These are phyloP conservation scores for Royoungia palumana DNA, from an alignment of 768 basidiomycete genomes.

Conservation along the genomic window DNA sequence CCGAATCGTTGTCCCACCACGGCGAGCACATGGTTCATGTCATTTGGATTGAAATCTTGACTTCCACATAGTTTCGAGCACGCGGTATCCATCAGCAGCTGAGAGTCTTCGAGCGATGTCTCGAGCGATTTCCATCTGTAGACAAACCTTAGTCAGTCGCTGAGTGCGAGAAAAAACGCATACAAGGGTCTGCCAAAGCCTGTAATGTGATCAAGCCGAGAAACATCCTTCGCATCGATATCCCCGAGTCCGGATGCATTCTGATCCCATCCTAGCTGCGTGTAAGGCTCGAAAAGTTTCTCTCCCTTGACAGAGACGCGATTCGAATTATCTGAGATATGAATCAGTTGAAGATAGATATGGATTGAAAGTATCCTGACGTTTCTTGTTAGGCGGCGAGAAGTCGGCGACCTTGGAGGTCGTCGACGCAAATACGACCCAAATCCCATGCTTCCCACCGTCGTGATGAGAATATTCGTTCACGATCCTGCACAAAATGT, in stretches of 20 bases:
- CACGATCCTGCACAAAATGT: background rate
- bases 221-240: background rate
- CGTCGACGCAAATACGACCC: background rate
- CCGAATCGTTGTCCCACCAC: constrained; percentile 4
- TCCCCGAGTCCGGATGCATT: background rate
- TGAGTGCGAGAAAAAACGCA: background rate
- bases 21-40: background rate
- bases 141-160: too few species aligned
- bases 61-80: background rate
- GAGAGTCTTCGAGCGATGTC: too few species aligned
- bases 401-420: background rate
- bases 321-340: background rate
- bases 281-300: background rate
- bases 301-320: too few species aligned
- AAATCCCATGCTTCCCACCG: background rate
- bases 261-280: background rate
- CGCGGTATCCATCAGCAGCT: background rate
- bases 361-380: background rate
- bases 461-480: background rate
- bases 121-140: too few species aligned
- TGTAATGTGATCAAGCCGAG: background rate
- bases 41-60: too few species aligned
- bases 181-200: constrained; percentile 4
- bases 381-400: background rate
- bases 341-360: background rate